A percentile compares a stretch with the other conserved stretches of the same genome.
Evolutionary conservation across 768 basidiomycete species (phyloP).

Genomic region (Lentinula guzmanii): DNA sequence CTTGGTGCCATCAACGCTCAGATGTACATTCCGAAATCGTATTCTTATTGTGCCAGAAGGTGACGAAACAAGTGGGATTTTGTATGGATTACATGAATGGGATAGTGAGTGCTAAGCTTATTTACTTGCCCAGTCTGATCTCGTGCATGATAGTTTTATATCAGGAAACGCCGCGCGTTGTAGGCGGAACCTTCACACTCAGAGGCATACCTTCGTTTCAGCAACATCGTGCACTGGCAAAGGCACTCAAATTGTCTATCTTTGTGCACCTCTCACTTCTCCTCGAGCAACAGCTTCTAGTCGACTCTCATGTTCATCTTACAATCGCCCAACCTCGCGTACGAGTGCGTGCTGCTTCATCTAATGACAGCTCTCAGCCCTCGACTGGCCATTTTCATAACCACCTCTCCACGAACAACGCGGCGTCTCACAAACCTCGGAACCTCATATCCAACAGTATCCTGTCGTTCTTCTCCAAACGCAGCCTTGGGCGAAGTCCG

Average conservation of each 20-base stretch:
- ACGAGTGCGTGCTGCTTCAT: background rate
- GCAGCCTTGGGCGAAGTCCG: slow-evolving; percentile 4
- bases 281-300: slow-evolving; percentile 55
- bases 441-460: slow-evolving; percentile 33
- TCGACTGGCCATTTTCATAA: slow-evolving; percentile 21
- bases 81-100: slow-evolving; percentile 11
- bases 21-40: background rate
- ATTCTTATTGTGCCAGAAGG: slow-evolving; percentile 10
- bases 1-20: slow-evolving; percentile 23
- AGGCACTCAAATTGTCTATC: slow-evolving; percentile 44
- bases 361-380: background rate
- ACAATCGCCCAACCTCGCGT: slow-evolving; percentile 20
- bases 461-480: slow-evolving; percentile 34
- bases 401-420: slow-evolving; percentile 9
- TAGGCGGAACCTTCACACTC: slow-evolving; percentile 61
- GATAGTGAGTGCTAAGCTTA: background rate
- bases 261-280: slow-evolving; percentile 53
- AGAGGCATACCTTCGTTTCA: slow-evolving; percentile 34
- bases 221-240: slow-evolving; percentile 38
- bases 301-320: slow-evolving; percentile 43
- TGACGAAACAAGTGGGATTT: slow-evolving; percentile 1
- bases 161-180: slow-evolving; percentile 27
- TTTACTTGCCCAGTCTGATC: background rate
- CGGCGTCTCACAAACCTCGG: slow-evolving; percentile 4
- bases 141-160: background rate